Evolutionary conservation across 345 rosid species (phyloP), one percentile per base, ranked within the genome.

Genomic region (Anacardium occidentale): DNA sequence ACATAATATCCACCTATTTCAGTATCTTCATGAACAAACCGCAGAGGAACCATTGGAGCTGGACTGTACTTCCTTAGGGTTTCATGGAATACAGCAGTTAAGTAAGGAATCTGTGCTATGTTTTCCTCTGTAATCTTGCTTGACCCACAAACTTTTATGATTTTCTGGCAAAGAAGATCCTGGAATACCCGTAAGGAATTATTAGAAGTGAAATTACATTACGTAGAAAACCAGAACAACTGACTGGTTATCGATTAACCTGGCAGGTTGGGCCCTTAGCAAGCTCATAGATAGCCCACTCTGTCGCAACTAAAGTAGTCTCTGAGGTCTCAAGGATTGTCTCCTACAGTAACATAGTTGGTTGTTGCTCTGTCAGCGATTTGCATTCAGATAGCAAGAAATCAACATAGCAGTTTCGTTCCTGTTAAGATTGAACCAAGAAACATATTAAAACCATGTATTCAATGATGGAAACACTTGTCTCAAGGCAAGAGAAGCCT

Each of bases 231-330:
- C 32, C 32, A 29, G 1, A 29, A 29, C 32, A 29, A 50, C n/a
- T n/a, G 22, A 71, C 15, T 20, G 21, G 67, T 21, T 17, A 50
- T 45, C n/a, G 25, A 55, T 24, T 21, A 67, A 89, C 94, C 91
- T 89, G 98, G 1, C 77, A 75, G 37, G n/a, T 71, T 24, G 83
- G 87, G 75, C 85, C 80, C 69, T 86, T 92, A 6, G 97, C 97
- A 4, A 95, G 97, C 71, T 95, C 92, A 66, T 89, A 90, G 13
- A 92, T 75, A 0, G 97, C 97, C 98, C 98, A 94, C 80, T 95
- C 99, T 25, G 96, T 78, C 64, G 94, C 74, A 29, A 91, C 94
- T 85, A 90, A 65, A 68, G 94, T 87, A 24, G 98, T 88, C 64
- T 92, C 98, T 4, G 96, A 52, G 37, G 88, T 75, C 79, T 92